A percentile compares a stretch with the other conserved stretches of the same genome.
phyloP scores from a whole-genome alignment of 169 alveolate species.

The Babesia ovis region DNA sequence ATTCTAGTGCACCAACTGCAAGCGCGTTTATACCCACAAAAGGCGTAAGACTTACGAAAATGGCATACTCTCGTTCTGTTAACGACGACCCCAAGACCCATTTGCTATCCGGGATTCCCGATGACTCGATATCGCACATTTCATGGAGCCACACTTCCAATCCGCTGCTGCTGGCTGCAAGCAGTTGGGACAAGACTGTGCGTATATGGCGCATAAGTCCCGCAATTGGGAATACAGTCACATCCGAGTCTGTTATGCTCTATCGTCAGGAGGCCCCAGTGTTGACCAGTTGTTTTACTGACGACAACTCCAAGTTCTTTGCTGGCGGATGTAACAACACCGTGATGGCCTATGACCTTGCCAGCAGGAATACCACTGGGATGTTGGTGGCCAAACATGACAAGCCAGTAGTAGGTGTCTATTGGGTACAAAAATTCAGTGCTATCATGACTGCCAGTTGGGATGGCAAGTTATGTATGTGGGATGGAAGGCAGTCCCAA shows the following conservation, averaged over 20 bases:
- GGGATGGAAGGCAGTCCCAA: constrained; percentile 67
- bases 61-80: constrained; percentile 47
- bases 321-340: constrained; percentile 64
- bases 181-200: constrained; percentile 69
- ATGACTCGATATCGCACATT: constrained; percentile 68
- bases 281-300: constrained; percentile 44
- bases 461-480: constrained; percentile 62
- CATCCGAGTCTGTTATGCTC: constrained; percentile 35
- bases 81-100: constrained; percentile 56
- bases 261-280: constrained; percentile 65
- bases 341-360: constrained; percentile 61
- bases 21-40: constrained; percentile 3
- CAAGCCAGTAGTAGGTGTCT: constrained; percentile 60
- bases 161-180: constrained; percentile 64
- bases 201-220: constrained; percentile 55
- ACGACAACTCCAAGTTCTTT: constrained; percentile 49
- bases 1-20: constrained; percentile 73
- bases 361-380: constrained; percentile 42
- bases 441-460: constrained; percentile 55
- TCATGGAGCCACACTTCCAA: constrained; percentile 55
- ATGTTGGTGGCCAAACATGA: constrained; percentile 62
- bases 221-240: constrained; percentile 21
- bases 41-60: background rate
- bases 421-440: constrained; percentile 57
- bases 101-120: constrained; percentile 50